Conservation (phyloP, 495 filamentous ascomycete species). For the Xylaria acuta region DNA sequence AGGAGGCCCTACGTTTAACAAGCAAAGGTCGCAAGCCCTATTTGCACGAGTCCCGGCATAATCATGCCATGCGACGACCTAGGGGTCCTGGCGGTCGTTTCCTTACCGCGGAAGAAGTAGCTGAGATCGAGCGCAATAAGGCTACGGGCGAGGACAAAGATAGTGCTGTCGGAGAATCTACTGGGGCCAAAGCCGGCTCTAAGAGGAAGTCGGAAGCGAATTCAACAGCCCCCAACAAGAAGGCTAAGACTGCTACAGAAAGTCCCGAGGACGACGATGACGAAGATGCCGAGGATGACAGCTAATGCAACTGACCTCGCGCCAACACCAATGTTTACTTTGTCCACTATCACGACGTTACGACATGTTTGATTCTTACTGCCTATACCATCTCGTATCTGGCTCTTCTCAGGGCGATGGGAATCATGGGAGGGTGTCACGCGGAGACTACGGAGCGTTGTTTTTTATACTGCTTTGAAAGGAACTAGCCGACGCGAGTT, state of each 20-base stretch:
- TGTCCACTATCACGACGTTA: conserved; percentile 44
- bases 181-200: conserved; percentile 47
- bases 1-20: conserved; percentile 88
- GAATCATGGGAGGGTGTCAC: conserved; percentile 43
- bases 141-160: conserved; percentile 47
- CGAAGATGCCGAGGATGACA: conserved; percentile 56
- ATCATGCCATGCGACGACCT: conserved; percentile 96
- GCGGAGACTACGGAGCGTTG: conserved; percentile 35
- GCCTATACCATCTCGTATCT: conserved; percentile 41
- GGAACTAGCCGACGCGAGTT: conserved; percentile 30
- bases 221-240: conserved; percentile 59
- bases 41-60: conserved; percentile 97
- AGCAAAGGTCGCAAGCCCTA: conserved; percentile 97
- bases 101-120: conserved; percentile 97
- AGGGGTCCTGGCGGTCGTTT: conserved; percentile 96
- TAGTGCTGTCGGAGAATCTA: conserved; percentile 38
- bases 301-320: conserved; percentile 34
- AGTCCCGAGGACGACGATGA: conserved; percentile 59
- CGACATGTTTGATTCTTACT: conserved; percentile 39
- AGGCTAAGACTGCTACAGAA: conserved; percentile 54
- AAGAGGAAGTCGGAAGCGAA: conserved; percentile 55
- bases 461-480: conserved; percentile 31
- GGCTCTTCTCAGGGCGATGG: conserved; percentile 36
- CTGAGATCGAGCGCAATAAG: conserved; percentile 77
- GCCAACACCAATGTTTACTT: conserved; percentile 34